Evolutionary conservation across 768 basidiomycete genomes (phyloP).

Genomic region (Infundibulicybe gibba): DNA sequence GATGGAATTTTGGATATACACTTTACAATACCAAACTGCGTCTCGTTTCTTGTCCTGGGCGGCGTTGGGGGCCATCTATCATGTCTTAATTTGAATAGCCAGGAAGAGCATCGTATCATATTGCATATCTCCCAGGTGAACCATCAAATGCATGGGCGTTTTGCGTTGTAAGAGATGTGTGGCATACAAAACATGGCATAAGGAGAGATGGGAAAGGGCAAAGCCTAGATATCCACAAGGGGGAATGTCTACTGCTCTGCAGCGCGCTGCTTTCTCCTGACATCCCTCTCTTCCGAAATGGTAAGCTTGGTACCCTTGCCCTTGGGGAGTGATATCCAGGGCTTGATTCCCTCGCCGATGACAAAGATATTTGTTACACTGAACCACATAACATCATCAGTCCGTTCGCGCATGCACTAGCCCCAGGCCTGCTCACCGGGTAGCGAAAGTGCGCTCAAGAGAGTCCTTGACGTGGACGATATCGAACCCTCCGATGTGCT

Average conservation of each 20-base stretch:
- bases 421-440: slow-evolving; percentile 60
- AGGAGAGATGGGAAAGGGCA: slow-evolving; percentile 19
- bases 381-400: slow-evolving; percentile 3
- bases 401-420: not conserved
- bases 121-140: slow-evolving; percentile 3
- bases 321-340: slow-evolving; percentile 95
- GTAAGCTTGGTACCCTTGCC: slow-evolving; percentile 98
- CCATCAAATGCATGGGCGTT: slow-evolving; percentile 25
- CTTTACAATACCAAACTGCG: no score
- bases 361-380: slow-evolving; percentile 98
- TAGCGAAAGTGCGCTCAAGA: slow-evolving; percentile 93
- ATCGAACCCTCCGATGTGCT: slow-evolving; percentile 97
- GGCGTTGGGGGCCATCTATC: not conserved
- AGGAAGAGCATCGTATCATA: not conserved
- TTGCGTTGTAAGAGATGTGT: slow-evolving; percentile 23
- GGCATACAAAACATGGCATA: slow-evolving; percentile 41
- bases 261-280: slow-evolving; percentile 77
- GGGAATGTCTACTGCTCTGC: slow-evolving; percentile 52
- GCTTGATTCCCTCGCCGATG: slow-evolving; percentile 92
- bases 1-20: no score
- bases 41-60: no score
- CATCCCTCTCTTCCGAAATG: slow-evolving; percentile 94
- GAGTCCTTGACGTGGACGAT: slow-evolving; percentile 98
- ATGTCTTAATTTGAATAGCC: not conserved
- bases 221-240: slow-evolving; percentile 8